A percentile compares a stretch with the other conserved stretches of the same genome.
These are phyloP conservation scores for Hemileccinum rubropunctum DNA, from an alignment of 768 basidiomycete species.

Conservation along the genomic window DNA sequence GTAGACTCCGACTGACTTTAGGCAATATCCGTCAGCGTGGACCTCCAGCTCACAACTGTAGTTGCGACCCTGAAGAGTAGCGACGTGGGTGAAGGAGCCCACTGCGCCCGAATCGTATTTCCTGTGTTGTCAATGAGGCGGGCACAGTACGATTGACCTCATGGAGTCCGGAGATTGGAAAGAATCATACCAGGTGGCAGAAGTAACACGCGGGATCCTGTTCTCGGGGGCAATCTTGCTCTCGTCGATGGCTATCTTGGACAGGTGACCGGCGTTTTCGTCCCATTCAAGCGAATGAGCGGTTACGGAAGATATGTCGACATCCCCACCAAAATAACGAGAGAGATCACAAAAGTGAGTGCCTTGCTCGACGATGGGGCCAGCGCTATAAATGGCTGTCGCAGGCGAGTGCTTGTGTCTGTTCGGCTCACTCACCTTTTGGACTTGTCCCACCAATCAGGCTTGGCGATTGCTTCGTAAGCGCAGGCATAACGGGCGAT, in stretches of 20 bases:
- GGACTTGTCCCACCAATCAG: constrained; percentile 93
- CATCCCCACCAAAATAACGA: constrained; percentile 95
- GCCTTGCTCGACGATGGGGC: constrained; percentile 86
- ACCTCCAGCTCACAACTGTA: constrained; percentile 96
- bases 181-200: constrained; percentile 74
- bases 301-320: constrained; percentile 73
- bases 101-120: constrained; percentile 96
- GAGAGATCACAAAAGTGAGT: constrained; percentile 98
- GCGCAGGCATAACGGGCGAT: constrained; percentile 93
- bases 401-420: neutral
- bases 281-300: constrained; percentile 93
- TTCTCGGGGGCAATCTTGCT: constrained; percentile 79
- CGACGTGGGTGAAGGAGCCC: constrained; percentile 86
- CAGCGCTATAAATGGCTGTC: constrained; percentile 43
- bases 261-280: constrained; percentile 82
- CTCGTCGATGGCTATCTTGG: constrained; percentile 83
- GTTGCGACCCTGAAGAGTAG: constrained; percentile 86
- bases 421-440: constrained; percentile 59
- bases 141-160: constrained; percentile 12
- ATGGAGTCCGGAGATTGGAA: constrained; percentile 21
- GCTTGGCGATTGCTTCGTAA: constrained; percentile 75
- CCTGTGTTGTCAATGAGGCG: constrained; percentile 41
- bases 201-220: constrained; percentile 90
- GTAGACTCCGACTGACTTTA: constrained; percentile 52
- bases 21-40: constrained; percentile 87